Evolutionary conservation across 768 basidiomycete genomes (phyloP), one percentile per base, ranked within the genome.

Genomic region (Gymnopilus junonius): DNA sequence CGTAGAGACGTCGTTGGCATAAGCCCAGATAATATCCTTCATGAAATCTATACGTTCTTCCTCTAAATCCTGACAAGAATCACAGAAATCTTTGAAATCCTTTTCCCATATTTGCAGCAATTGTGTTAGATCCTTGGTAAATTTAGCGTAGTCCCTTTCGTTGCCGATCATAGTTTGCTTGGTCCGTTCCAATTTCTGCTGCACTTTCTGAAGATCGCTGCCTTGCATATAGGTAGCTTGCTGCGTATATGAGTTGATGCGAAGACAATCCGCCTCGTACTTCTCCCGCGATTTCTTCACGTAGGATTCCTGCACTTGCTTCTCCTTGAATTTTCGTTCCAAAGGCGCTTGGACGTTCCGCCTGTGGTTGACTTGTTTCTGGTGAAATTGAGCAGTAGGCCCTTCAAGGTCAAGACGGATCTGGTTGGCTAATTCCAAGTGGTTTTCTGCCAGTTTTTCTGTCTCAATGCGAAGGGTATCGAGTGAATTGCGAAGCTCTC

Each of bases 41-140:
- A 93, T 87, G 74, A 96, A 92, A 64, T 96, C 95, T 74, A 95
- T 76, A 25, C 97, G 85, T 59, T 99, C 97, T 70, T 99, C 96
- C 70, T 99, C 97, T 45, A 97, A 77, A 79, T 99, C 97, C 77
- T 99, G 97, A 66, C 93, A 94, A n/a, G 86, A 85, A 76, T 99
- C 97, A 72, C 95, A 98, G 76, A 96, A 99, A 12, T 81, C 82
- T 76, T 93, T 96, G 96, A 96, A 99, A 55, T 95, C 91, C 63
- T 82, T 80, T 73, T 98, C 96, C 97, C 96, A 99, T 66, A 87
- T 87, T 23, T 80, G 83, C 56, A 86, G 78, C 46, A 92, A 88
- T 54, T 94, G 91, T 66, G 87, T 81, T 35, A 97, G 76, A 0
- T 87, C 89, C 60, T 85, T 84, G 3, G 91, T 87, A 71, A 95